Conservation (phyloP, 768 basidiomycete genomes). For the Lactarius sp. region DNA sequence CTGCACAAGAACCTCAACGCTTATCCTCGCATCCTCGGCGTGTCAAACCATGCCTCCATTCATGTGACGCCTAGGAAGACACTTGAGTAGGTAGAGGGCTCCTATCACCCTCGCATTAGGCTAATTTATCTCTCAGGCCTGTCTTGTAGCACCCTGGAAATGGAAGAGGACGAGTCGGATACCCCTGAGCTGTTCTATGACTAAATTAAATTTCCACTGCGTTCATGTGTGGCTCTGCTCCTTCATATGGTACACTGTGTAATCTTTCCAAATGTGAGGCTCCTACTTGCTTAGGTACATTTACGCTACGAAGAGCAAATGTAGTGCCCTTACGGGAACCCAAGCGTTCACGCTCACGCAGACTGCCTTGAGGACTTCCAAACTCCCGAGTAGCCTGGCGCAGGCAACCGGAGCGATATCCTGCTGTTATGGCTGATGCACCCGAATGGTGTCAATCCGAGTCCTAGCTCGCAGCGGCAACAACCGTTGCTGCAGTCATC, state of each 20-base stretch:
- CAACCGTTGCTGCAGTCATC: background rate
- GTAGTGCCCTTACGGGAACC: background rate
- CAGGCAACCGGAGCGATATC: background rate
- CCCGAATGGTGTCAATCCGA: no score
- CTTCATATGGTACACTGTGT: background rate
- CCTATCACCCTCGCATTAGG: no score
- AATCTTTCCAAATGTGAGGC: background rate
- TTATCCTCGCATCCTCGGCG: slow-evolving; percentile 85
- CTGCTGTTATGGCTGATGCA: background rate
- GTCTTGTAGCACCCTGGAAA: background rate
- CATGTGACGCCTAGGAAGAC: slow-evolving; percentile 56
- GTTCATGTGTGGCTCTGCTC: background rate
- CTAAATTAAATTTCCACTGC: background rate
- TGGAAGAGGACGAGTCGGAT: background rate
- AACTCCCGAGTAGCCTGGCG: no score
- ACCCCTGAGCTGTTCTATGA: background rate
- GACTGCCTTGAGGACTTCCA: background rate
- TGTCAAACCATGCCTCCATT: slow-evolving; percentile 76
- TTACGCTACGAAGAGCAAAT: background rate
- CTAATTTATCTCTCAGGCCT: slow-evolving; percentile 7
- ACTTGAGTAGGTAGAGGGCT: slow-evolving; percentile 40
- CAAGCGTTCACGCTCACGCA: background rate
- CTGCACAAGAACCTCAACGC: slow-evolving; percentile 98
- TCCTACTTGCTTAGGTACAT: background rate
- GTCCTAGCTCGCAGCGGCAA: background rate